A percentile compares a stretch with the other conserved stretches of the same genome.
Conservation (phyloP, 352 stramenopile species). For the Globisporangium recalcitrans region DNA sequence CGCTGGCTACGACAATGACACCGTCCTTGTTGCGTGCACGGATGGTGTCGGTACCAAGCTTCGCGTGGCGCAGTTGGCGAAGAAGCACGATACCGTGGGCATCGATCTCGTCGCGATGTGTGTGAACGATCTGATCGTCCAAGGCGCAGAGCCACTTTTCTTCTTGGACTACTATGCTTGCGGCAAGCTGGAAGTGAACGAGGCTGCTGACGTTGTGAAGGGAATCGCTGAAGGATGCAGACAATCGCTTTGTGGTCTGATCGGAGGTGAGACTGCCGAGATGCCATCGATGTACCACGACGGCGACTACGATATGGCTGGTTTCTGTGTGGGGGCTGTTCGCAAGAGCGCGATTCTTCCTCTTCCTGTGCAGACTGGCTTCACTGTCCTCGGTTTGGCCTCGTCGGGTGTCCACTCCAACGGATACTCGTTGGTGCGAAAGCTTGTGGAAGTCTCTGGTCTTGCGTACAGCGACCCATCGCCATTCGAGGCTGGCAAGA, state of each 20-base stretch:
- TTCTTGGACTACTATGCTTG: conserved; percentile 99
- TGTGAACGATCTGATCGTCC: conserved; percentile 99
- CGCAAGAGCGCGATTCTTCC: conserved; percentile 78
- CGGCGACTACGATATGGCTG: conserved; percentile 98
- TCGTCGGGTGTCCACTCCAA: conserved; percentile 98
- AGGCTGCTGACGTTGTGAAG: conserved; percentile 93
- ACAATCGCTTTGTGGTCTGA: conserved; percentile 94
- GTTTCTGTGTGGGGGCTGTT: conserved; percentile 97
- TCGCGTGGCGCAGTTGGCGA: conserved; percentile 78
- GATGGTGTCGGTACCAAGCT: conserved; percentile 99
- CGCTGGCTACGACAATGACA: conserved; percentile 96
- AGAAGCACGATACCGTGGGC: conserved; percentile 94
- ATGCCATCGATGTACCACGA: conserved; percentile 99
- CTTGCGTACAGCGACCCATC: conserved; percentile 72
- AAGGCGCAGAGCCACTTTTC: conserved; percentile 98
- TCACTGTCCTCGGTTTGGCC: conserved; percentile 93
- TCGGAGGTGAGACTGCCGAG: conserved; percentile 96
- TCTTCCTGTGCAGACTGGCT: conserved; percentile 85
- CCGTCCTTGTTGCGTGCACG: conserved; percentile 95
- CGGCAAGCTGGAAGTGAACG: conserved; percentile 93
- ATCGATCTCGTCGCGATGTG: conserved; percentile 99
- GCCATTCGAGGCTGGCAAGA: conserved; percentile 76
- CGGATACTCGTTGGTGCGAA: conserved; percentile 97
- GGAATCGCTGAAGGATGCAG: conserved; percentile 97
- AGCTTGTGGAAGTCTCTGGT: conserved; percentile 92